phyloP scores from a whole-genome alignment of 345 rosid genomes.

The Gossypium herbaceum region DNA sequence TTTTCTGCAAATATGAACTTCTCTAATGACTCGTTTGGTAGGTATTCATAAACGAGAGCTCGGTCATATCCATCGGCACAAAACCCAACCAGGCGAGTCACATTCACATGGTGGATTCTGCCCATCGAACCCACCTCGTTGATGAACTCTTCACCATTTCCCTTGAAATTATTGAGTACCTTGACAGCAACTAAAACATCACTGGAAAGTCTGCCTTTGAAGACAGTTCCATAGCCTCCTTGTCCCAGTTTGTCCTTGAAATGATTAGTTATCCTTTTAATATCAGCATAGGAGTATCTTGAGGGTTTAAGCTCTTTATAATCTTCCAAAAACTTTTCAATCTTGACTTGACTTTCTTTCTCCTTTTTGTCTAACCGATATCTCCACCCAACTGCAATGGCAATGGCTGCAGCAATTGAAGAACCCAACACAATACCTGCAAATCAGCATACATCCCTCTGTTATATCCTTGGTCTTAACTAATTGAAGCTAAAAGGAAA shows the following conservation, averaged over 20 bases:
- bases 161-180: constrained; percentile 3
- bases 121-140: neutral
- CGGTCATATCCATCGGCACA: neutral
- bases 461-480: neutral
- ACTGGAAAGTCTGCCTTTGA: neutral
- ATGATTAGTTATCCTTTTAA: neutral
- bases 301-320: neutral
- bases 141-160: constrained; percentile 4
- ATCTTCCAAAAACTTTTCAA: constrained; percentile 1
- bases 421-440: constrained; percentile 1
- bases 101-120: neutral
- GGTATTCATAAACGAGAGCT: neutral
- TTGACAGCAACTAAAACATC: neutral
- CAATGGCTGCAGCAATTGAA: neutral
- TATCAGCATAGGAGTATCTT: neutral
- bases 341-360: neutral
- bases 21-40: neutral
- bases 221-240: neutral
- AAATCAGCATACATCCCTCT: neutral
- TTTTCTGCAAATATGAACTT: neutral
- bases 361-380: neutral
- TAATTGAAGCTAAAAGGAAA: neutral
- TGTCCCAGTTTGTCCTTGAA: neutral
- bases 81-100: neutral
- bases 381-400: neutral